Conservation (phyloP, 73 alveolate genomes). For the Paramecium sonneborni region DNA sequence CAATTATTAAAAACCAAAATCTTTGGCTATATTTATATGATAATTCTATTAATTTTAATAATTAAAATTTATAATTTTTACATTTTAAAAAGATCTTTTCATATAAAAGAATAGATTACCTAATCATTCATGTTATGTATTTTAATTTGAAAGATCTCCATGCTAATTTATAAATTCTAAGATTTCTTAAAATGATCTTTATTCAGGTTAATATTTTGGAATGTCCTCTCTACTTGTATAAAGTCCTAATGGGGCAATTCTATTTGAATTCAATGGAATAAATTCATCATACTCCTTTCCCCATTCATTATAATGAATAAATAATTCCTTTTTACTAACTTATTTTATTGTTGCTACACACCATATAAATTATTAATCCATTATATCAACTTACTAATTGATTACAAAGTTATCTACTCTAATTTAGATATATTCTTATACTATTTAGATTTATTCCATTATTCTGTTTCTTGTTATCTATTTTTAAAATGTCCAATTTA, state of each 20-base stretch:
- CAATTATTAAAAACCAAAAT: too few species aligned
- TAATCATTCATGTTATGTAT: neutral
- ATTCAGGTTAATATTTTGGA: conserved; percentile 64
- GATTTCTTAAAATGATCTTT: neutral
- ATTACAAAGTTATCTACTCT: conserved; percentile 34
- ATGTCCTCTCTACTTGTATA: conserved; percentile 75
- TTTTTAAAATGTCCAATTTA: conserved; percentile 34
- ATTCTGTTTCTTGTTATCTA: conserved; percentile 17
- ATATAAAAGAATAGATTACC: neutral
- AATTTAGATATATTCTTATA: conserved; percentile 58
- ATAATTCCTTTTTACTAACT: conserved; percentile 54
- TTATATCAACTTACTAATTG: conserved; percentile 73
- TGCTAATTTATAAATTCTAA: neutral
- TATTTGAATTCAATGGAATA: conserved; percentile 65
- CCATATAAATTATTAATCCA: conserved; percentile 81
- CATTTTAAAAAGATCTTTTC: neutral
- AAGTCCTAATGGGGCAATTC: conserved; percentile 78
- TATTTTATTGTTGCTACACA: conserved; percentile 69
- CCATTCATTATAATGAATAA: conserved; percentile 80
- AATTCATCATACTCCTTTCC: conserved; percentile 74
- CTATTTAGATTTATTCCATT: conserved; percentile 52
- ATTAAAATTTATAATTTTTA: too few species aligned
- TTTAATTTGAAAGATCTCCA: neutral
- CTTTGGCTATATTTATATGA: too few species aligned
- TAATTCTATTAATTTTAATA: neutral